Evolutionary conservation across 768 basidiomycete genomes (phyloP).

Genomic region (Leccinum fibrillosum): DNA sequence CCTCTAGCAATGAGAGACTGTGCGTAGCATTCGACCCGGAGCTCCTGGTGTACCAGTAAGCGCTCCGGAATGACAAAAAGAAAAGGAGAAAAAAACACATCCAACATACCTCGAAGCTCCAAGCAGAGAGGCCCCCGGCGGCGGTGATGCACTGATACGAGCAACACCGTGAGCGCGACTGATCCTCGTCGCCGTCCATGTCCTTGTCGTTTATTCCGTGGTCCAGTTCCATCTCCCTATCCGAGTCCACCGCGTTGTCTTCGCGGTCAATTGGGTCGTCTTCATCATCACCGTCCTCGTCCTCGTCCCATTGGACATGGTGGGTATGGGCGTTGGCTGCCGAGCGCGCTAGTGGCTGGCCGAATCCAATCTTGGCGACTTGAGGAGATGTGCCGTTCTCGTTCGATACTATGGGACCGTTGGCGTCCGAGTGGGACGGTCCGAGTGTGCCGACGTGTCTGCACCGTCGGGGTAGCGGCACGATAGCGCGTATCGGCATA

Average conservation of each 20-base stretch:
- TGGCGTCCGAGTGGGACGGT: background rate
- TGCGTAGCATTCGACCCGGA: conserved; percentile 30
- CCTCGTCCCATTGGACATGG: background rate
- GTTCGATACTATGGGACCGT: background rate
- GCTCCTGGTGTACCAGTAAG: conserved; percentile 14
- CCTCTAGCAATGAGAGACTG: conserved; percentile 28
- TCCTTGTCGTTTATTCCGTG: background rate
- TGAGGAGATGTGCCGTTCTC: background rate
- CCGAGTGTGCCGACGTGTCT: background rate
- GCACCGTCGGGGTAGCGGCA: conserved; percentile 15
- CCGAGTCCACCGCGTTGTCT: background rate
- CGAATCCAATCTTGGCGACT: background rate
- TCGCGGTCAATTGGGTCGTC: background rate
- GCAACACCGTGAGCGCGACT: background rate
- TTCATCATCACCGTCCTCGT: background rate
- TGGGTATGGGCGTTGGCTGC: background rate
- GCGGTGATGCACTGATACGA: conserved; percentile 30
- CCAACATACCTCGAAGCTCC: conserved; percentile 30
- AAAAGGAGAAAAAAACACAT: no score
- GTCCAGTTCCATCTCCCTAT: background rate
- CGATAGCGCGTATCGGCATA: conserved; percentile 22
- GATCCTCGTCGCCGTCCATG: background rate
- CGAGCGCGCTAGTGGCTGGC: background rate
- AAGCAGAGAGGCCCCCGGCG: conserved; percentile 15
- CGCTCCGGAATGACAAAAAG: background rate